phyloP scores from a whole-genome alignment of 768 basidiomycete genomes.

The Amanita phalloides region DNA sequence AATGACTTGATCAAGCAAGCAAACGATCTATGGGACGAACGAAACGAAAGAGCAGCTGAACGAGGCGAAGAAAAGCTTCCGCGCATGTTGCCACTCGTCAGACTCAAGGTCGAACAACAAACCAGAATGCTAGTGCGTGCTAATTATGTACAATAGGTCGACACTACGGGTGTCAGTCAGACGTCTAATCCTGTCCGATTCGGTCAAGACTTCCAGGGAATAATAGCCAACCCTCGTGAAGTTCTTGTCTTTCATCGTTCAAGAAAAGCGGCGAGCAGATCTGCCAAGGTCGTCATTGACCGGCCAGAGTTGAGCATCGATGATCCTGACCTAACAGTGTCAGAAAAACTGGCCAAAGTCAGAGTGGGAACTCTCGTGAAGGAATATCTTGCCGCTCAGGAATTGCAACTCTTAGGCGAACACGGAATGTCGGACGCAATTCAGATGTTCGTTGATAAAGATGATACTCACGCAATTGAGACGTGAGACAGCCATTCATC shows the following conservation, averaged over 20 bases:
- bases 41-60: slow-evolving; percentile 48
- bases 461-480: slow-evolving; percentile 87
- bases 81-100: slow-evolving; percentile 77
- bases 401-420: slow-evolving; percentile 85
- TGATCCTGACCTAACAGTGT: slow-evolving; percentile 50
- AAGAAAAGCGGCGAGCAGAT: slow-evolving; percentile 45
- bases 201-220: slow-evolving; percentile 88
- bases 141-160: slow-evolving; percentile 41
- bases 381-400: slow-evolving; percentile 88
- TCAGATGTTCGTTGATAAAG: slow-evolving; percentile 94
- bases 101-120: slow-evolving; percentile 54
- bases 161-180: slow-evolving; percentile 82
- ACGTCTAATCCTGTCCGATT: slow-evolving; percentile 96
- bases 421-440: slow-evolving; percentile 91
- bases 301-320: slow-evolving; percentile 77
- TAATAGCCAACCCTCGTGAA: slow-evolving; percentile 90
- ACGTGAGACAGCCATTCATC: slow-evolving; percentile 38
- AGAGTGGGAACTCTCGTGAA: slow-evolving; percentile 83
- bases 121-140: not conserved
- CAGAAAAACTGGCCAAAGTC: slow-evolving; percentile 73
- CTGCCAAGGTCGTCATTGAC: slow-evolving; percentile 56
- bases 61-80: slow-evolving; percentile 53
- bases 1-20: slow-evolving; percentile 72
- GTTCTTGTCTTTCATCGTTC: slow-evolving; percentile 84
- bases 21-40: slow-evolving; percentile 67